These are phyloP conservation scores for Alternaria sp. DNA, from an alignment of 2,329 filamentous ascomycete genomes.

Conservation along the genomic window DNA sequence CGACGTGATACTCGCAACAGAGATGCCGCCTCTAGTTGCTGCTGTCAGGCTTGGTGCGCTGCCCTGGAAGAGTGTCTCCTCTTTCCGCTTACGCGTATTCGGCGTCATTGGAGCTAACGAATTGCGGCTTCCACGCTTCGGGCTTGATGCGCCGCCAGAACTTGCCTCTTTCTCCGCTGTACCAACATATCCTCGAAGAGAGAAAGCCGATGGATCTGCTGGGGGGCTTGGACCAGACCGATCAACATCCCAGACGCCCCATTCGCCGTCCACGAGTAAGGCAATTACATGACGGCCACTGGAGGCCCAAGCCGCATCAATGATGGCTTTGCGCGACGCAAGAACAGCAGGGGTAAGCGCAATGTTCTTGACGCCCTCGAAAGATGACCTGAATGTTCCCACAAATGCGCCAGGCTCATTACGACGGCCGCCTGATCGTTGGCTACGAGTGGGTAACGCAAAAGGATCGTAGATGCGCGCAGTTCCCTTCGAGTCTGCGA, in stretches of 20 bases:
- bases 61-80: conserved; percentile 57
- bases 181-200: conserved; percentile 49
- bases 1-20: conserved; percentile 46
- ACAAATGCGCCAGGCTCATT: conserved; percentile 42
- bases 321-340: conserved; percentile 57
- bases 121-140: conserved; percentile 46
- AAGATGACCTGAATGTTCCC: conserved; percentile 45
- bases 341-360: conserved; percentile 39
- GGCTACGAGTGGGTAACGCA: conserved; percentile 41
- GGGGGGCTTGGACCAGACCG: conserved; percentile 44
- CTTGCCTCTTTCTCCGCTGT: conserved; percentile 35
- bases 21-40: conserved; percentile 55
- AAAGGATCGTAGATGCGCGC: conserved; percentile 68
- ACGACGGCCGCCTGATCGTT: conserved; percentile 23
- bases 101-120: conserved; percentile 61
- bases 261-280: conserved; percentile 60
- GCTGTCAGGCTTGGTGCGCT: conserved; percentile 41
- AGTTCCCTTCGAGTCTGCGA: conserved; percentile 63
- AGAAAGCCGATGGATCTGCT: conserved; percentile 44
- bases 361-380: conserved; percentile 41
- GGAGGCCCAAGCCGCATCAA: conserved; percentile 59
- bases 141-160: conserved; percentile 33
- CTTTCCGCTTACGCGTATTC: conserved; percentile 58
- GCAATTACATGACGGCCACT: conserved; percentile 58
- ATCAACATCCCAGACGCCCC: conserved; percentile 62